Conservation (phyloP, 2,329 filamentous ascomycete species). For the Trichoderma hamatum region DNA sequence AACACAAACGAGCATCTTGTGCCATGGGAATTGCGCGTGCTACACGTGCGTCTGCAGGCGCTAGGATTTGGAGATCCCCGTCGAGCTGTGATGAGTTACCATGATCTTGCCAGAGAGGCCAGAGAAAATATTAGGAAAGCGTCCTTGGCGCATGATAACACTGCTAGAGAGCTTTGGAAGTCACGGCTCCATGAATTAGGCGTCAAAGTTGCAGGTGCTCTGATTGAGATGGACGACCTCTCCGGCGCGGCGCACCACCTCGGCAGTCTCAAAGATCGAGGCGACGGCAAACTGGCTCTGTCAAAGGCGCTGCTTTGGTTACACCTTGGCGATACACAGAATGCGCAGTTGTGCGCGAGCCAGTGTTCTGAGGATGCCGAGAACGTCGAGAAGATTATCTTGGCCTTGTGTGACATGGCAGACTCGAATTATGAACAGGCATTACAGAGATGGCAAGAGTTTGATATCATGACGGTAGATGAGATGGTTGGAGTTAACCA, state of each 20-base stretch:
- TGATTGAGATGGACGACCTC: slow-evolving; percentile 87
- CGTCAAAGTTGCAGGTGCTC: slow-evolving; percentile 63
- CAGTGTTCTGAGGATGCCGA: slow-evolving; percentile 37
- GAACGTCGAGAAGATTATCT: slow-evolving; percentile 54
- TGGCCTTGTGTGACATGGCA: slow-evolving; percentile 75
- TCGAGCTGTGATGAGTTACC: slow-evolving; percentile 85
- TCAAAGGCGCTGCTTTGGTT: slow-evolving; percentile 72
- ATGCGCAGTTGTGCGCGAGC: slow-evolving; percentile 61
- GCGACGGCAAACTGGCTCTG: slow-evolving; percentile 47
- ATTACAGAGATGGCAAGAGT: slow-evolving; percentile 61
- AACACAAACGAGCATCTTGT: slow-evolving; percentile 65
- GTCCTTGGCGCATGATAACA: slow-evolving; percentile 48
- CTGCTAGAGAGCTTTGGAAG: slow-evolving; percentile 69
- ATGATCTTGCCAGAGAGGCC: slow-evolving; percentile 82
- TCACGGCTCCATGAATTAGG: slow-evolving; percentile 74
- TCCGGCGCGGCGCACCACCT: slow-evolving; percentile 78
- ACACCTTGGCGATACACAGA: slow-evolving; percentile 74
- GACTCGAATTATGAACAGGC: slow-evolving; percentile 73
- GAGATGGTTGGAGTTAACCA: slow-evolving; percentile 80
- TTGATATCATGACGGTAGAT: slow-evolving; percentile 51
- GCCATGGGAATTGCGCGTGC: slow-evolving; percentile 83
- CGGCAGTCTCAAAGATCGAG: slow-evolving; percentile 53
- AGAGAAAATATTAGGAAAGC: slow-evolving; percentile 60
- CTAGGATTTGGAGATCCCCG: slow-evolving; percentile 84
- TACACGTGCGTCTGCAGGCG: slow-evolving; percentile 81